Evolutionary conservation across 2,329 filamentous ascomycete species (phyloP), one percentile per base, ranked within the genome.

Genomic region (Pseudogymnoascus destructans): DNA sequence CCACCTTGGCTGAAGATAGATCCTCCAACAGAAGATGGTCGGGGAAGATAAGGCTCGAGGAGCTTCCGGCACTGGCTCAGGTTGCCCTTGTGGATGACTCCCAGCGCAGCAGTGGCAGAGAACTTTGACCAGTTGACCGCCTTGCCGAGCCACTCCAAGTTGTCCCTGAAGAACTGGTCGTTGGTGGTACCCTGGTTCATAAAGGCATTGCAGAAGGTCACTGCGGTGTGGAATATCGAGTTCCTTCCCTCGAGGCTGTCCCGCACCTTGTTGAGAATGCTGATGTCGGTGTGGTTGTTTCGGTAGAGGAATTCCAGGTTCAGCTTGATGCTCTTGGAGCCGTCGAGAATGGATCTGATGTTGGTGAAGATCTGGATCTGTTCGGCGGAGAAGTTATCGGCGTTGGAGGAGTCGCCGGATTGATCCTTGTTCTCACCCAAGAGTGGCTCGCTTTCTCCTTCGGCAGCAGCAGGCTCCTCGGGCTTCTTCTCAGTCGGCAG

Each of bases 121-220:
- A 98, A 98, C 71, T 98, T 98, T 61, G 91, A 96, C 93, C 93
- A 98, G 75, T 98, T 98, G 54, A 97, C 90, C 23, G 93, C 93
- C 76, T 97, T 98, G 61, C 92, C 91, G 3, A 98, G 75, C 93
- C 93, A 98, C 64, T 98, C 93, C 21, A 98, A 74, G 70, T 98
- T 98, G 68, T 97, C 90, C 6, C 95, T 82, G 82, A 98, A 97
- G 75, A 98, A 98, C 68, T 92, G 95, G 74, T 98, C 93, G 66
- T 95, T 93, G 0, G 92, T 96, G 0, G 93, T 98, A 60, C 93
- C 95, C 58, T 95, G 91, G 70, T 98, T 95, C 93, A 98, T 98
- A 71, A 98, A 97, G 9, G 91, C 93, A 67, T 97, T 97, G 68
- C 92, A 93, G 68, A 98, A 93, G 0, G 93, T 97, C 59, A 98